Evolutionary conservation across 768 basidiomycete genomes (phyloP), one percentile per base, ranked within the genome.

Genomic region (Boletus eberwhitei): DNA sequence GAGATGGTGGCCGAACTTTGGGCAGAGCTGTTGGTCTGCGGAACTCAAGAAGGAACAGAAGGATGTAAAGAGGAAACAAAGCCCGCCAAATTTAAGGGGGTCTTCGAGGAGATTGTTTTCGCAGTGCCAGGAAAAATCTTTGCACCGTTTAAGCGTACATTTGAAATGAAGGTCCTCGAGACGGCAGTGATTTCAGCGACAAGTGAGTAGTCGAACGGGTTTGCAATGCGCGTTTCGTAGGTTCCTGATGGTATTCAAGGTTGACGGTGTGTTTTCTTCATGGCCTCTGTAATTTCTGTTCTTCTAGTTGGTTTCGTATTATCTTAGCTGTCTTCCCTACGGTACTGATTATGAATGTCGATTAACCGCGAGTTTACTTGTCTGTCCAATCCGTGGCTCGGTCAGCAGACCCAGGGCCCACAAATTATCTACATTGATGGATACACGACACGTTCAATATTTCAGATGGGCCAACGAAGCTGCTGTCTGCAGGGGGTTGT

Each of bases 21-120:
- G 77, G 77, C 78, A 14, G 76, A 77, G 63, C 59, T 80, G 14
- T 63, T 80, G 17, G 70, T 71, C 6, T 75, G 70, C 22, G 75
- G 71, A 7, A 66, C 62, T 5, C 40, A 48, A 17, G 65, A 70
- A 45, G 64, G 60, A 54, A 63, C 47, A 21, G 57, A 55, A 37
- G 60, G 40, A 49, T 46, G 47, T 8, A 58, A 58, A 52, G 66
- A 58, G 13, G 59, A 54, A 37, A 56, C 22, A n/a, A 44, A n/a
- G 19, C 48, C 50, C 5, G 72, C 75, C 40, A 64, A 69, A 52
- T 78, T 78, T 64, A 71, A 70, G 53, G 61, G 71, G 39, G 66
- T 70, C 1, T 79, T 79, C 48, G 74, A 78, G 53, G 63, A 64
- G 50, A 62, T 79, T 45, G 65, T 76, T 24, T 79, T 79, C 42